Conservation (phyloP, 2,329 filamentous ascomycete genomes). For the Lasiodiplodia sp. region DNA sequence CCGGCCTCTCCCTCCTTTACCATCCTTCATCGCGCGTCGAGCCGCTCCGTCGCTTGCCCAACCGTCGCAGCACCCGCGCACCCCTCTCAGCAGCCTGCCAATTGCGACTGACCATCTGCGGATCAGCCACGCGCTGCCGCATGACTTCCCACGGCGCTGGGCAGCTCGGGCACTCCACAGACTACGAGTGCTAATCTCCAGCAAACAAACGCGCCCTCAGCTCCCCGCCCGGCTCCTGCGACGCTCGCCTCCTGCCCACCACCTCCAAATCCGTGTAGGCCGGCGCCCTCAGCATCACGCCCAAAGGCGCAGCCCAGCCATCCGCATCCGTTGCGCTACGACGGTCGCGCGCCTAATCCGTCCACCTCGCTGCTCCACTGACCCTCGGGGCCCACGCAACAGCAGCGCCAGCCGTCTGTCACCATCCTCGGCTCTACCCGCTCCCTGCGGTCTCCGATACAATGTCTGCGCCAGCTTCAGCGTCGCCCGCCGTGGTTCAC, state of each 20-base stretch:
- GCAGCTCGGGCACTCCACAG: conserved; percentile 27
- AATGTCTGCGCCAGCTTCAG: conserved; percentile 48
- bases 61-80: background rate
- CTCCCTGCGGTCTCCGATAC: conserved; percentile 42
- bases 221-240: conserved; percentile 26
- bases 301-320: background rate
- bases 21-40: conserved; percentile 23
- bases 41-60: conserved; percentile 18
- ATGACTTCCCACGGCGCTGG: conserved; percentile 23
- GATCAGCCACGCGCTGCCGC: conserved; percentile 25
- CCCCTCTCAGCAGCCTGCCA: conserved; percentile 16
- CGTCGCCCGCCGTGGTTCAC: conserved; percentile 54
- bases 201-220: conserved; percentile 18
- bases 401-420: conserved; percentile 29
- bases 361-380: conserved; percentile 18
- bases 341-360: conserved; percentile 26
- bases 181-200: conserved; percentile 21
- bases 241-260: conserved; percentile 26
- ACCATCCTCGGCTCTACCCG: conserved; percentile 25
- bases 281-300: conserved; percentile 1
- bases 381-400: conserved; percentile 33
- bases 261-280: conserved; percentile 14
- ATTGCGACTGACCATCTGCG: conserved; percentile 19
- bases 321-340: conserved; percentile 14
- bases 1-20: conserved; percentile 16